Evolutionary conservation across 2,329 filamentous ascomycete genomes (phyloP), one percentile per base, ranked within the genome.

Genomic region (Diaporthe batatas): DNA sequence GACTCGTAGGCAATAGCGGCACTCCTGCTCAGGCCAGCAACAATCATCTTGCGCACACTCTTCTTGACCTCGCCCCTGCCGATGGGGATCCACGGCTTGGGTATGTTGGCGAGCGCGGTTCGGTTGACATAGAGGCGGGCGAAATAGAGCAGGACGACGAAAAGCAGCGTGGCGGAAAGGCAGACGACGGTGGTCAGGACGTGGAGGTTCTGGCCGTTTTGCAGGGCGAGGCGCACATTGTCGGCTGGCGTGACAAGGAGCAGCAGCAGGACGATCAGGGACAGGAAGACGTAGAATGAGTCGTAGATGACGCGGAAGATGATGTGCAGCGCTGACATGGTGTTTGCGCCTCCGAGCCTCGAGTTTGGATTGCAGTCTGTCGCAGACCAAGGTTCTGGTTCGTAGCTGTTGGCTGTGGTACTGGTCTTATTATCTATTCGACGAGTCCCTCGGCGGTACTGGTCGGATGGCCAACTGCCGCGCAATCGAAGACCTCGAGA

Each of bases 81-180:
- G 75, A 98, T 87, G 0, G 95, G 95, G 21, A 98, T 89, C 89
- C 94, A 97, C 70, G 90, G 86, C 81, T 96, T 96, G 1, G 96
- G 96, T 73, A 99, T 98, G 5, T 90, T 91, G 23, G 91, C 90
- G 11, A 98, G 87, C 11, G 93, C 91, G 58, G 89, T 93, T 75
- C 94, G 91, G 79, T 94, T 97, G 69, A 96, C 94, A 83, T 96
- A 98, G 25, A 98, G 89, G n/a, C 96, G 89, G 69, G 91, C 90
- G 71, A 91, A 89, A 81, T 97, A 98, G 78, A 98, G 90, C 77
- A 97, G 90, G 57, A 90, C 82, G 55, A 94, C 89, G 69, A 95
- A 83, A 58, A 93, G 75, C 58, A 92, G 85, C 18, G 94, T 94
- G 62, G 94, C 84, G 72, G 95, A 83, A 80, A 97, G 97, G 78